Conservation (phyloP, 805 yeast genomes). For the Ogataea populi-albae region DNA sequence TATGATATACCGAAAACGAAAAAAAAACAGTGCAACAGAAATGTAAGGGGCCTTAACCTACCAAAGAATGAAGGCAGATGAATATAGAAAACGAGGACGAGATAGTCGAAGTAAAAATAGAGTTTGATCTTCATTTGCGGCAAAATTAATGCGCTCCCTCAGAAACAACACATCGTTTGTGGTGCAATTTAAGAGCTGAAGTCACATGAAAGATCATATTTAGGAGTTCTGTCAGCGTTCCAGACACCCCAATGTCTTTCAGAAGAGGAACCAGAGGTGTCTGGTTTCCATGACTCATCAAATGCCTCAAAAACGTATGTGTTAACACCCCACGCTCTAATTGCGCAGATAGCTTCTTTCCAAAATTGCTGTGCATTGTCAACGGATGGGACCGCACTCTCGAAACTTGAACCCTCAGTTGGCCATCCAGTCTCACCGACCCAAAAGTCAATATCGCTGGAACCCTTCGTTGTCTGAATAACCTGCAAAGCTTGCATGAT, state of each 20-base stretch:
- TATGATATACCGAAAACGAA: no score
- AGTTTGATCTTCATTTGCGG: no score
- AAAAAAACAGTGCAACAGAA: no score
- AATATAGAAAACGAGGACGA: no score
- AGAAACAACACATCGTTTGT: no score
- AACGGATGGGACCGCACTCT: slow-evolving; percentile 62
- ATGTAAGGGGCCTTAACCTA: no score
- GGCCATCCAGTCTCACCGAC: slow-evolving; percentile 99
- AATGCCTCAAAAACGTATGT: slow-evolving; percentile 91
- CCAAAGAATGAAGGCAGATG: no score
- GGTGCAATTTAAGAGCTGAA: slow-evolving; percentile 37
- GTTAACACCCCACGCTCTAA: slow-evolving; percentile 94
- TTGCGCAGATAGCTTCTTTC: slow-evolving; percentile 87
- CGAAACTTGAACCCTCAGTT: slow-evolving; percentile 74
- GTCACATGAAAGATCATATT: slow-evolving; percentile 47
- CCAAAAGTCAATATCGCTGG: slow-evolving; percentile 85
- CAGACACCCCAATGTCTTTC: slow-evolving; percentile 96
- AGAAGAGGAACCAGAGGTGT: slow-evolving; percentile 79
- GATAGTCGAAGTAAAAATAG: no score
- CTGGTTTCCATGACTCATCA: slow-evolving; percentile 96
- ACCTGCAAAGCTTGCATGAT: slow-evolving; percentile 95
- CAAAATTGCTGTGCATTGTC: slow-evolving; percentile 77
- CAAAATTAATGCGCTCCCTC: no score
- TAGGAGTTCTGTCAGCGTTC: slow-evolving; percentile 45
- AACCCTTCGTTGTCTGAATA: slow-evolving; percentile 82